Conservation (phyloP, 176 grass and related monocot species). For the Coix lacrymajobi region DNA sequence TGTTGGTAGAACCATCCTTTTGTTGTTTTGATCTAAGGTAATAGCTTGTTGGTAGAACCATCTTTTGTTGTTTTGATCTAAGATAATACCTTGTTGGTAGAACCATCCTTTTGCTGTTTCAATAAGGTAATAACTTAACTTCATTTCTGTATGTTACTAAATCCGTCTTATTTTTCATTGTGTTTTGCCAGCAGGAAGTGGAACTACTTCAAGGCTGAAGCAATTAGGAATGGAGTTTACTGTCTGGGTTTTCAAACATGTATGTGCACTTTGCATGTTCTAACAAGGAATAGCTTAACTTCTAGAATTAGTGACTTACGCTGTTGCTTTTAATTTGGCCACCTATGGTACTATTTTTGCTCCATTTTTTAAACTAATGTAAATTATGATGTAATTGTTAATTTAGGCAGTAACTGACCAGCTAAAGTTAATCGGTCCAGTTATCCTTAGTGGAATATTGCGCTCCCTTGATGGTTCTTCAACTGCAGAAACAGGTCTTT, state of each 20-base stretch:
- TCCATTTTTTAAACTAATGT: background rate
- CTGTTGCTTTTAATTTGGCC: background rate
- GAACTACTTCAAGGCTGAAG: conserved; percentile 87
- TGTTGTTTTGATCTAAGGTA: background rate
- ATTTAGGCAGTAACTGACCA: conserved; percentile 72
- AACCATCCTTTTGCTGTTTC: background rate
- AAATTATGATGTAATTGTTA: background rate
- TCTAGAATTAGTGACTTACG: background rate
- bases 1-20: background rate
- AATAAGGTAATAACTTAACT: background rate
- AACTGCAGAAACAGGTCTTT: conserved; percentile 71
- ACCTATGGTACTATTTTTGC: background rate
- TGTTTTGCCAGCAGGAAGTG: conserved; percentile 52
- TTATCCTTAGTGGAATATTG: conserved; percentile 92
- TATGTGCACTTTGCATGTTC: conserved; percentile 25
- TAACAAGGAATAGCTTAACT: background rate
- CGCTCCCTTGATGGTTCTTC: conserved; percentile 84
- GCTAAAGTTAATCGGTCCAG: conserved; percentile 84
- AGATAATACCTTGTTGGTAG: background rate
- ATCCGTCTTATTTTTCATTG: conserved; percentile 14
- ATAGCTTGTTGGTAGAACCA: background rate
- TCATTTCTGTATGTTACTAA: background rate
- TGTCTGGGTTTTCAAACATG: conserved; percentile 99
- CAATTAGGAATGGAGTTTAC: conserved; percentile 96
- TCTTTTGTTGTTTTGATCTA: background rate